A percentile compares a stretch with the other conserved stretches of the same genome.
Conservation (phyloP, 495 filamentous ascomycete species). For the Parmelia sp. region DNA sequence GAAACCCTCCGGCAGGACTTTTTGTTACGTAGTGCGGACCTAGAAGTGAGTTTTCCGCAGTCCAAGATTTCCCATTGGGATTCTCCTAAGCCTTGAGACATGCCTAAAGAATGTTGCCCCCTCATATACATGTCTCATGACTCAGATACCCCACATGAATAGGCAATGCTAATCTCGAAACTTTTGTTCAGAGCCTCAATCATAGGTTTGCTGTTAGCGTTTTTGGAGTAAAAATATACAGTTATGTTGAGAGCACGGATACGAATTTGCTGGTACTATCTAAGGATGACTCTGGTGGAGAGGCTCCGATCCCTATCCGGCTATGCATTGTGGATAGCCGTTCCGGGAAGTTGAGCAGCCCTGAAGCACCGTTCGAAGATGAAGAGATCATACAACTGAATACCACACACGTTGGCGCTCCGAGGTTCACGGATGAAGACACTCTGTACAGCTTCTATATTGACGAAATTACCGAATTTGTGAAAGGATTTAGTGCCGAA, state of each 20-base stretch:
- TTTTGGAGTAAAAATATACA: constrained; percentile 60
- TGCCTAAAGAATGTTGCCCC: neutral
- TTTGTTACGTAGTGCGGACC: constrained; percentile 40
- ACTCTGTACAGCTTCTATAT: constrained; percentile 14
- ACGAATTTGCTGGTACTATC: constrained; percentile 46
- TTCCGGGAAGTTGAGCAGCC: constrained; percentile 21
- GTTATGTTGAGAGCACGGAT: constrained; percentile 59
- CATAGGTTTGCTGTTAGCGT: constrained; percentile 53
- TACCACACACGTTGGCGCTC: constrained; percentile 19
- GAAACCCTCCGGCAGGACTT: constrained; percentile 44
- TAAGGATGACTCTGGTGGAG: constrained; percentile 27
- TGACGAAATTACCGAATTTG: constrained; percentile 15
- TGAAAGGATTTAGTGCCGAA: constrained; percentile 16
- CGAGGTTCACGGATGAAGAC: constrained; percentile 21
- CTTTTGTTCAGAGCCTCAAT: constrained; percentile 34
- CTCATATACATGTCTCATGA: neutral
- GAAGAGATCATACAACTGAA: constrained; percentile 23
- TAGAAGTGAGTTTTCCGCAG: constrained; percentile 27
- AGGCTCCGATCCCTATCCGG: constrained; percentile 31
- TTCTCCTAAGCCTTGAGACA: neutral
- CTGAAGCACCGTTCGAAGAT: constrained; percentile 25
- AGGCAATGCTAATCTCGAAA: neutral
- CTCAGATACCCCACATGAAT: neutral
- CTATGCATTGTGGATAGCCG: constrained; percentile 29
- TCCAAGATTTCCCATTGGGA: neutral